phyloP scores from a whole-genome alignment of 176 grass and related monocot genomes.

The Lolium perenne region DNA sequence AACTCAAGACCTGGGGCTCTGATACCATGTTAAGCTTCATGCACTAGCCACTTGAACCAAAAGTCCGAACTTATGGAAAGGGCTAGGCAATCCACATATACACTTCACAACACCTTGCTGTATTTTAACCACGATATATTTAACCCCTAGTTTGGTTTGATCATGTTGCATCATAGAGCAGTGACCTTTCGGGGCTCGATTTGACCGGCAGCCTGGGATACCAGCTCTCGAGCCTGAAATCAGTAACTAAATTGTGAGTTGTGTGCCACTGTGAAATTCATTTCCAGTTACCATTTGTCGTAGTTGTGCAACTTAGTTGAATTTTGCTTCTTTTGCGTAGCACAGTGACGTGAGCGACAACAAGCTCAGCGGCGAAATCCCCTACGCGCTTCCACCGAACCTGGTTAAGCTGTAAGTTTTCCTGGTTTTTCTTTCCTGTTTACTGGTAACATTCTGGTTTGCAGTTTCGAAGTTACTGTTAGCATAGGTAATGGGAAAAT shows the following conservation, averaged over 20 bases:
- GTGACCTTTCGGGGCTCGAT: constrained; percentile 74
- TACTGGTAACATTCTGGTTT: too few species aligned
- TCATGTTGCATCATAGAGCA: constrained; percentile 51
- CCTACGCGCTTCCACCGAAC: constrained; percentile 94
- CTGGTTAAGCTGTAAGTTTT: constrained; percentile 71
- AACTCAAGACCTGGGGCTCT: too few species aligned
- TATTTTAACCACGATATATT: background rate
- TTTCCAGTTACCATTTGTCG: constrained; percentile 28
- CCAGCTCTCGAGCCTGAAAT: constrained; percentile 80
- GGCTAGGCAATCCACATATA: too few species aligned
- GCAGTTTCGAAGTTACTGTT: background rate
- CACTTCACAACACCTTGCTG: too few species aligned
- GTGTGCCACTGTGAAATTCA: constrained; percentile 1
- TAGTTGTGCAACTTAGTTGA: constrained; percentile 76
- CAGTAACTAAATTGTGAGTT: constrained; percentile 98
- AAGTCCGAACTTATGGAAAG: too few species aligned
- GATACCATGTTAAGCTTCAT: too few species aligned
- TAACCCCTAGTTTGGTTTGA: constrained; percentile 13
- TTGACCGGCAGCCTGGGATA: constrained; percentile 78
- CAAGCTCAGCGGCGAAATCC: constrained; percentile 84
- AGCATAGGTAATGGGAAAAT: constrained; percentile 15
- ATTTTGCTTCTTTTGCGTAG: constrained; percentile 69
- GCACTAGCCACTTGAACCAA: too few species aligned
- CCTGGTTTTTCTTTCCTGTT: background rate
- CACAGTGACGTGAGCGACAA: constrained; percentile 96